Evolutionary conservation across 352 stramenopile species (phyloP).

Genomic region (Globisporangium mamillatum): DNA sequence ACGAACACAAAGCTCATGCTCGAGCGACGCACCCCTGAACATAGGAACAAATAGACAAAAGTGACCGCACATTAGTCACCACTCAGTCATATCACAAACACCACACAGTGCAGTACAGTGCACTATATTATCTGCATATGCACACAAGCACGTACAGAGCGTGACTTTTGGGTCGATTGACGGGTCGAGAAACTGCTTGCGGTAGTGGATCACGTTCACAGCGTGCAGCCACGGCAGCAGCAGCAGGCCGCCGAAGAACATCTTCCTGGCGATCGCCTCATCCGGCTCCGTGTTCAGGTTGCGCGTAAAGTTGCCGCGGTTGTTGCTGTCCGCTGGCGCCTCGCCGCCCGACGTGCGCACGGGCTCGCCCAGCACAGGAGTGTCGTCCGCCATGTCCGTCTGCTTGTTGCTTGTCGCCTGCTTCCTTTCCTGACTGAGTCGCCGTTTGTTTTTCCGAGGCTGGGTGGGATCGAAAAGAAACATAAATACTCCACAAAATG

Average conservation of each 20-base stretch:
- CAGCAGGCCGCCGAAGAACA: slow-evolving; percentile 75
- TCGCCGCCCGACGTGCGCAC: slow-evolving; percentile 16
- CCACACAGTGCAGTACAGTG: neutral
- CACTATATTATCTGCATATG: neutral
- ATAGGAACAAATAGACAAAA: neutral
- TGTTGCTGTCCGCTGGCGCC: slow-evolving; percentile 41
- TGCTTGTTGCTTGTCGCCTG: neutral
- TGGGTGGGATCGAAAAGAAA: neutral
- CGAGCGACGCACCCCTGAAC: slow-evolving; percentile 70
- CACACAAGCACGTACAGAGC: slow-evolving; percentile 49
- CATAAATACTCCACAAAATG: neutral
- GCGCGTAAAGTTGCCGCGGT: slow-evolving; percentile 85
- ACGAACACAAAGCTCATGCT: slow-evolving; percentile 67
- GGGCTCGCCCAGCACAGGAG: slow-evolving; percentile 55
- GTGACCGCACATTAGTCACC: neutral
- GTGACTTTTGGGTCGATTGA: slow-evolving; percentile 65
- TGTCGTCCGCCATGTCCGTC: slow-evolving; percentile 37
- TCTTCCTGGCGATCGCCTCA: slow-evolving; percentile 69
- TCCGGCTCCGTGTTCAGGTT: slow-evolving; percentile 83
- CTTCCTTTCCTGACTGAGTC: slow-evolving; percentile 3
- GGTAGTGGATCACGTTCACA: slow-evolving; percentile 82
- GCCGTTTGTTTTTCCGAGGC: neutral
- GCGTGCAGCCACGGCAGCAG: slow-evolving; percentile 82
- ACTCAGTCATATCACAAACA: slow-evolving; percentile 7
- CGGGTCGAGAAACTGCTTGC: slow-evolving; percentile 74